Conservation (phyloP, 2,329 filamentous ascomycete species). For the Penicillium rolfsii region DNA sequence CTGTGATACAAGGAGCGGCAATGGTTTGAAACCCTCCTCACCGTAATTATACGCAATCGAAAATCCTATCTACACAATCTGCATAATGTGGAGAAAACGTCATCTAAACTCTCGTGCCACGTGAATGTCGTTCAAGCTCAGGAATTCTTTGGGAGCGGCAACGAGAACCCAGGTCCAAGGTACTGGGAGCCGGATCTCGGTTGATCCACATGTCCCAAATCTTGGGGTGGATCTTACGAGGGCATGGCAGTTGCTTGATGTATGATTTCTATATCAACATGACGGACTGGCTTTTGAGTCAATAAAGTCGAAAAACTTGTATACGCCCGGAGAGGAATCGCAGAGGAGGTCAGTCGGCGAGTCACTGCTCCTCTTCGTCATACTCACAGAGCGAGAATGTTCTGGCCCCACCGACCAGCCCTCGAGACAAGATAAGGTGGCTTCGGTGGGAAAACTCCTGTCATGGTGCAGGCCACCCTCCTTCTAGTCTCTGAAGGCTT, state of each 20-base stretch:
- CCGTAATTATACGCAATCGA: not conserved
- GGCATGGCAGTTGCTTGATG: conserved; percentile 17
- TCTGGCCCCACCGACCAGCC: not conserved
- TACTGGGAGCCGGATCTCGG: conserved; percentile 29
- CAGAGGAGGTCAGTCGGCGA: not conserved
- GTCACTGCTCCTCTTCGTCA: not conserved
- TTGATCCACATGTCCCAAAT: conserved; percentile 29
- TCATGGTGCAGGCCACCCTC: not conserved
- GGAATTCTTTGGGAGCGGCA: conserved; percentile 19
- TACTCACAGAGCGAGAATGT: not conserved
- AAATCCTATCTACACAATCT: not conserved
- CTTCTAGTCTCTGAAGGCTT: not conserved
- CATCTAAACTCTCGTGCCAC: conserved; percentile 21
- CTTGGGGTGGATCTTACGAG: conserved; percentile 21
- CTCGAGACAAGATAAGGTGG: not conserved
- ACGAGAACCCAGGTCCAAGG: conserved; percentile 24
- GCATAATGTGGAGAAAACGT: conserved; percentile 7
- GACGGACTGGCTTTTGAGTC: not conserved
- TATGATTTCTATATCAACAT: not conserved
- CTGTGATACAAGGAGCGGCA: not conserved
- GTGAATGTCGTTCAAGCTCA: conserved; percentile 19
- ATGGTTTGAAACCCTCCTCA: not conserved
- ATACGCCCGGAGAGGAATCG: not conserved
- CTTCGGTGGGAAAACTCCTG: not conserved
- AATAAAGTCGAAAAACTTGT: not conserved